Evolutionary conservation across 2,329 filamentous ascomycete species (phyloP).

Genomic region (Trichoderma gracile): DNA sequence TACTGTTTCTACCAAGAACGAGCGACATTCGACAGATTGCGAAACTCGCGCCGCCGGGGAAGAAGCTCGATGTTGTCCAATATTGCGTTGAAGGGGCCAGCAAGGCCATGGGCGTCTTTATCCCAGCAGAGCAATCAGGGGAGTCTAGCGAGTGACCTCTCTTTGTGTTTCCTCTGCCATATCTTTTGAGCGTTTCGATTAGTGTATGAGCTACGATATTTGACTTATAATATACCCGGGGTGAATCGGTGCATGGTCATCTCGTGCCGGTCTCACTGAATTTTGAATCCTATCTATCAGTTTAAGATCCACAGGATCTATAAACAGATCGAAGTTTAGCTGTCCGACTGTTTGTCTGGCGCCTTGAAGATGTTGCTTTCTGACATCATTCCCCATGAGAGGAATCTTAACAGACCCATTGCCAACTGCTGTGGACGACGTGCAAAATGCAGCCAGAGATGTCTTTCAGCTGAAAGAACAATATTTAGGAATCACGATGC

Average conservation of each 20-base stretch:
- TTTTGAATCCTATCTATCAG: background rate
- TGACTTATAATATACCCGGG: slow-evolving; percentile 2
- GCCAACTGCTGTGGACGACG: too few relatives aligned
- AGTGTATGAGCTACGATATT: background rate
- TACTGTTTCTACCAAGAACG: slow-evolving; percentile 82
- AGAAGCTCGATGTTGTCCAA: slow-evolving; percentile 74
- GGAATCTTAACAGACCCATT: too few relatives aligned
- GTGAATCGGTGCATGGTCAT: background rate
- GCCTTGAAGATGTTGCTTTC: too few relatives aligned
- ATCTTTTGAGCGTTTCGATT: background rate
- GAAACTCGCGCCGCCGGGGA: slow-evolving; percentile 48
- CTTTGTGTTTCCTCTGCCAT: background rate
- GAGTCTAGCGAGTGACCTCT: background rate
- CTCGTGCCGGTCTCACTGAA: background rate
- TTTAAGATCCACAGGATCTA: background rate
- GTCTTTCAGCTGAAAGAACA: too few relatives aligned
- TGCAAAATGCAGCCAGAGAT: too few relatives aligned
- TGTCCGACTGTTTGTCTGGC: too few relatives aligned
- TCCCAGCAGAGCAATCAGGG: slow-evolving; percentile 40
- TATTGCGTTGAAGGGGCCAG: slow-evolving; percentile 91
- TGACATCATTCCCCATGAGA: too few relatives aligned
- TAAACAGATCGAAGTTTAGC: too few relatives aligned
- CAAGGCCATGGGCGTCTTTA: slow-evolving; percentile 72
- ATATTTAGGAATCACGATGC: too few relatives aligned
- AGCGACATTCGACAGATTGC: slow-evolving; percentile 81